Evolutionary conservation across 768 basidiomycete genomes (phyloP), one percentile per base, ranked within the genome.

Genomic region (Glaciozyma martinii): DNA sequence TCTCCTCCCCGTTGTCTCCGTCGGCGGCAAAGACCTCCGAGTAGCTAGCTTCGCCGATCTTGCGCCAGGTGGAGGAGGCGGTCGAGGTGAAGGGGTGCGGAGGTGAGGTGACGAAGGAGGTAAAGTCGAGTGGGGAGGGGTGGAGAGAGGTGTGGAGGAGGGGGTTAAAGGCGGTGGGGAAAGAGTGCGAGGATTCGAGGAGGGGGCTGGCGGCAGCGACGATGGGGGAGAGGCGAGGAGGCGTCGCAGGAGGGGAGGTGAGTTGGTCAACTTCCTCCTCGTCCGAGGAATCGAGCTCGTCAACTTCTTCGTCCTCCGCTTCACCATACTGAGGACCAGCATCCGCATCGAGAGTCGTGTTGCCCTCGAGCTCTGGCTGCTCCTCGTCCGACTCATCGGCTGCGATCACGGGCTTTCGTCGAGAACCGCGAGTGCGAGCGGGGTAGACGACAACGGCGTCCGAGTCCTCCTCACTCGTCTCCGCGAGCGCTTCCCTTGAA

Each of bases 11-110:
- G 7, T 53, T 47, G 19, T 32, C 60, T 18, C 59, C 57, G n/a
- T 16, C 25, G 58, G 92, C 86, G 12, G 87, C 87, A 76, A 90
- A 99, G 33, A 99, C 95, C 74, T 99, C 95, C 0, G 90, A 94
- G 76, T 88, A 99, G 56, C 88, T 90, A 10, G 95, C 95, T 78
- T 99, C 95, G 49, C 94, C 94, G 54, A 97, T 85, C 77, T 99
- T 99, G 70, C 78, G 80, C 73, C 73, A 74, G 2, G 27, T 33
- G 25, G 53, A n/a, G 30, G 32, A 50, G 49, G 54, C 42, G 32
- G 63, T 43, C 16, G 49, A 23, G 3, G 65, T n/a, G 59, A 70
- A 56, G 0, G 67, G 71, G 0, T 42, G 1, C 0, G 61, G 62
- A 5, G 70, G 61, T 4, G 58, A 49, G 8, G 37, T 2, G 47